A percentile compares a stretch with the other conserved stretches of the same genome.
phyloP scores from a whole-genome alignment of 73 alveolate genomes.

The Diophrys sp. region DNA sequence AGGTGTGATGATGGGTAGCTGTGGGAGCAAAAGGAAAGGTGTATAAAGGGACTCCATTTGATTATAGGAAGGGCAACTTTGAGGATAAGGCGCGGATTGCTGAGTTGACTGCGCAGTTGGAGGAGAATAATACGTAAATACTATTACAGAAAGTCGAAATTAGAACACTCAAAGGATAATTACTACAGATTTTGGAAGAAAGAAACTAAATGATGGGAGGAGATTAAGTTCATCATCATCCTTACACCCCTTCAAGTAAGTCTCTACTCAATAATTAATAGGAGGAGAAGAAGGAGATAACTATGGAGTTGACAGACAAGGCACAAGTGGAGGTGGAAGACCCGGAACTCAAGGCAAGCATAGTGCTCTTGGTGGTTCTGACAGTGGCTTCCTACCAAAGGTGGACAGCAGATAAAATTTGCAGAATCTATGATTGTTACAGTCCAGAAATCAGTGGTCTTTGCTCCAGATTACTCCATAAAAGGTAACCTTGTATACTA shows the following conservation, averaged over 20 bases:
- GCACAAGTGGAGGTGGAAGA: background rate
- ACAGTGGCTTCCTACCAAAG: slow-evolving; percentile 3
- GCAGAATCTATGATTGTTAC: too few species aligned
- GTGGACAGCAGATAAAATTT: slow-evolving; percentile 4
- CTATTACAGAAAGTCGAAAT: slow-evolving; percentile 38
- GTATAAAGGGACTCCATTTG: slow-evolving; percentile 48
- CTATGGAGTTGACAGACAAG: background rate
- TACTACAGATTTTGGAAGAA: slow-evolving; percentile 41
- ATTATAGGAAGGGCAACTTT: slow-evolving; percentile 26
- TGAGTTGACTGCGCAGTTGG: slow-evolving; percentile 34
- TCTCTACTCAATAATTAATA: too few species aligned
- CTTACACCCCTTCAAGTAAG: slow-evolving; percentile 1
- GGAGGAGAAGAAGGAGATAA: background rate
- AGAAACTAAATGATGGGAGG: slow-evolving; percentile 16
- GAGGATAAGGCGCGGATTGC: slow-evolving; percentile 43
- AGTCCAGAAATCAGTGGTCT: background rate
- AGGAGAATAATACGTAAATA: slow-evolving; percentile 38
- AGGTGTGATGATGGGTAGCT: too few species aligned
- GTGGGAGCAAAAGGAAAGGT: slow-evolving; percentile 32
- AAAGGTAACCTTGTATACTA: background rate
- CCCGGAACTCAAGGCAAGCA: slow-evolving; percentile 2
- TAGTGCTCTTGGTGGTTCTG: background rate
- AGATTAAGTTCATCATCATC: background rate
- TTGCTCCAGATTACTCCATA: background rate
- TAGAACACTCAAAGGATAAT: slow-evolving; percentile 38